A percentile compares a stretch with the other conserved stretches of the same genome.
Conservation (phyloP, 306 rosid genomes). For the Acacia melanoxylon region DNA sequence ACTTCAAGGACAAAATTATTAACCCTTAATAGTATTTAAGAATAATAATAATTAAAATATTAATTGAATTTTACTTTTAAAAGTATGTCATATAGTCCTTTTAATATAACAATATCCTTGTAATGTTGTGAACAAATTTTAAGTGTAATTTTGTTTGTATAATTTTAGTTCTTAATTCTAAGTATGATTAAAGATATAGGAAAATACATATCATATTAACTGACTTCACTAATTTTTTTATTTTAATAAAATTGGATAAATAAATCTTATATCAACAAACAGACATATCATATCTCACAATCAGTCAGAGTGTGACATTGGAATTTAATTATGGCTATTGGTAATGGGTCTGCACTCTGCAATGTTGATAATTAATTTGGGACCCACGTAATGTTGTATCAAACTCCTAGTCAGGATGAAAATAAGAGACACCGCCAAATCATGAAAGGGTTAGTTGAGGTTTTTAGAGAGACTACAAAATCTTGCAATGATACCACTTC, state of each 20-base stretch:
- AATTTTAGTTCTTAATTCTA: no score
- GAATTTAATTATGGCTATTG: neutral
- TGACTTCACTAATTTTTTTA: no score
- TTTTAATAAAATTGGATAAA: no score
- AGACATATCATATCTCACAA: constrained; percentile 15
- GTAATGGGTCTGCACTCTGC: constrained; percentile 27
- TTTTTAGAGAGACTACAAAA: constrained; percentile 27
- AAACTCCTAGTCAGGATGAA: constrained; percentile 42
- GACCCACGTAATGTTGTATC: constrained; percentile 39
- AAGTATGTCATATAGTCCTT: no score
- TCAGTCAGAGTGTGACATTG: constrained; percentile 15
- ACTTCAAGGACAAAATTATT: no score
- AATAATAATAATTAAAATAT: neutral
- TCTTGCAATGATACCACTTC: constrained; percentile 28
- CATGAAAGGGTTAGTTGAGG: constrained; percentile 43
- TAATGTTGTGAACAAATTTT: neutral
- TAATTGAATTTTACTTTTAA: neutral
- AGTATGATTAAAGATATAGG: no score
- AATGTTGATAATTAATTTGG: constrained; percentile 33
- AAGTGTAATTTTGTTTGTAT: neutral
- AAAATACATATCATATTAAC: no score
- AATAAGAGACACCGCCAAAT: constrained; percentile 47
- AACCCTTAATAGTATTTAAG: neutral
- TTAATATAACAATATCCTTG: neutral
- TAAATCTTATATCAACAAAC: neutral